A percentile compares a stretch with the other conserved stretches of the same genome.
These are phyloP conservation scores for Boletus coccyginus DNA, from an alignment of 768 basidiomycete genomes.

Conservation along the genomic window DNA sequence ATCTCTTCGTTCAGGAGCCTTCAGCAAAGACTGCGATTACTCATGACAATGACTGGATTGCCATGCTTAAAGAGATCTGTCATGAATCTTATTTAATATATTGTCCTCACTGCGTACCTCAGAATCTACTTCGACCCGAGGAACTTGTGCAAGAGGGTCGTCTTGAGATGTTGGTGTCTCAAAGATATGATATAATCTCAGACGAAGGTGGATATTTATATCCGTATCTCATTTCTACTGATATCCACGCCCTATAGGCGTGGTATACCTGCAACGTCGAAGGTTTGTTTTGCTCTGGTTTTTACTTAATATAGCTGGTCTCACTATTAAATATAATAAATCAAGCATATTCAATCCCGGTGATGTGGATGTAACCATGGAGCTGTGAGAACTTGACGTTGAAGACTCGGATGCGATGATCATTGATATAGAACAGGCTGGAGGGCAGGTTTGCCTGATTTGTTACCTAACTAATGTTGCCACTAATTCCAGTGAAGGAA, in stretches of 20 bases:
- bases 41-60: slow-evolving; percentile 6
- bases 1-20: neutral
- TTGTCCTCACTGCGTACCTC: neutral
- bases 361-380: neutral
- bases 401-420: neutral
- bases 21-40: neutral
- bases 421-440: too few species aligned
- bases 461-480: neutral
- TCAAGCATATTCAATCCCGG: neutral
- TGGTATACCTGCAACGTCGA: slow-evolving; percentile 12
- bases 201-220: neutral
- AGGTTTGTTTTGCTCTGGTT: neutral
- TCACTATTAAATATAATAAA: neutral
- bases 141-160: slow-evolving; percentile 1
- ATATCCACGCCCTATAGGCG: neutral
- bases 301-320: neutral
- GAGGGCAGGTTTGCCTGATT: neutral
- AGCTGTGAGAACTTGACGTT: neutral
- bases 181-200: neutral
- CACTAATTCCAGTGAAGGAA: neutral
- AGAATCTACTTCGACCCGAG: neutral
- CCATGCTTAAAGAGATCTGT: slow-evolving; percentile 4
- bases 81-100: neutral
- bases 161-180: neutral
- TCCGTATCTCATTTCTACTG: neutral